Conservation (phyloP, 805 yeast genomes). For the Lipomyces yamadae region DNA sequence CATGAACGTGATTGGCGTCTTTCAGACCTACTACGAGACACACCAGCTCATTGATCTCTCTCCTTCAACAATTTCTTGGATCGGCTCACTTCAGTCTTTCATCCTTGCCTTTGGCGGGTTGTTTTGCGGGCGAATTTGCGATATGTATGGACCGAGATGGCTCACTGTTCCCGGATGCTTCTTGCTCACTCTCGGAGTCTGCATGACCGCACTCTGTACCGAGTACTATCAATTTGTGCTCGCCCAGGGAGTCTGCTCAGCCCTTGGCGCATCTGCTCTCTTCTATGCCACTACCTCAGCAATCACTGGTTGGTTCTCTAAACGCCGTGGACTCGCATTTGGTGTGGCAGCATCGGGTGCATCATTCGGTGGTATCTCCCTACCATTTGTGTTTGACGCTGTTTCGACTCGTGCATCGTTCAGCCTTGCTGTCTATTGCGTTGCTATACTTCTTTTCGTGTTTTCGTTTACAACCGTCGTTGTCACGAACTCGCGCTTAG, state of each 20-base stretch:
- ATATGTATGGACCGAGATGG: slow-evolving; percentile 40
- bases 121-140: slow-evolving; percentile 44
- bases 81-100: slow-evolving; percentile 45
- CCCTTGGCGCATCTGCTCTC: slow-evolving; percentile 52
- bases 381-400: slow-evolving; percentile 54
- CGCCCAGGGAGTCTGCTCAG: slow-evolving; percentile 58
- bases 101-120: slow-evolving; percentile 41
- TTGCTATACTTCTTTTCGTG: slow-evolving; percentile 53
- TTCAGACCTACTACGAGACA: slow-evolving; percentile 42
- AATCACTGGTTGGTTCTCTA: slow-evolving; percentile 54
- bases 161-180: slow-evolving; percentile 41
- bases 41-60: slow-evolving; percentile 38
- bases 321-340: slow-evolving; percentile 53
- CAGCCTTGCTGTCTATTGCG: slow-evolving; percentile 57
- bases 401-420: slow-evolving; percentile 55
- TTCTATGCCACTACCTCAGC: slow-evolving; percentile 54
- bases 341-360: slow-evolving; percentile 59
- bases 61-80: slow-evolving; percentile 46
- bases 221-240: slow-evolving; percentile 58
- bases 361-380: slow-evolving; percentile 56
- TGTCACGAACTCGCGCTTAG: slow-evolving; percentile 41
- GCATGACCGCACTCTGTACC: slow-evolving; percentile 48
- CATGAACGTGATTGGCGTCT: slow-evolving; percentile 41
- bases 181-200: slow-evolving; percentile 41
- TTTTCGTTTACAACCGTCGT: slow-evolving; percentile 41